Percentiles rank a stretch among this genome's conserved stretches.
Evolutionary conservation across 768 basidiomycete species (phyloP).

Genomic region (Leucosporidium yakuticum): DNA sequence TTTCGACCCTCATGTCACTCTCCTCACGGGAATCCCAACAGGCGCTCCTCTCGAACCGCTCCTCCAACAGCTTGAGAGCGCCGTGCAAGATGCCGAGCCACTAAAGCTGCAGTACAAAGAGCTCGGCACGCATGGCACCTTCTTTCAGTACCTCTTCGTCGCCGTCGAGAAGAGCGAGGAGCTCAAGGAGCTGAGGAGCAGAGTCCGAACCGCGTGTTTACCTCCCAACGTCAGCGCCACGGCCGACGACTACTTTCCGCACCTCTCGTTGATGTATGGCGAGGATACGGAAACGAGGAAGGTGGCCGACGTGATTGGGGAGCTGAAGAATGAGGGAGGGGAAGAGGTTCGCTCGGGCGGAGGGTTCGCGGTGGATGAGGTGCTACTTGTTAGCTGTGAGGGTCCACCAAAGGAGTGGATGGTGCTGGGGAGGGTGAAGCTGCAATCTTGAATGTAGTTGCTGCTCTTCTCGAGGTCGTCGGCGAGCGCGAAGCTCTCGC

Average conservation of each 20-base stretch:
- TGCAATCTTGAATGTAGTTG: not conserved
- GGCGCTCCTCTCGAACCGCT: not conserved
- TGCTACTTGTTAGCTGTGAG: slow-evolving; percentile 12
- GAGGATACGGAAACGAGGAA: not conserved
- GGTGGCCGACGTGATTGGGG: not conserved
- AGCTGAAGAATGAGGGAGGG: slow-evolving; percentile 4
- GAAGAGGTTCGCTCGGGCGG: not conserved
- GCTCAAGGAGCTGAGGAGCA: not conserved
- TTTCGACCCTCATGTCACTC: slow-evolving; percentile 22
- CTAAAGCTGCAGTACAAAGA: not conserved
- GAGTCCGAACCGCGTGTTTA: not conserved
- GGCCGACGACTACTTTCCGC: slow-evolving; percentile 24
- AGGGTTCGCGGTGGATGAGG: slow-evolving; percentile 4
- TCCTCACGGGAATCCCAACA: slow-evolving; percentile 13
- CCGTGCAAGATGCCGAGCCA: not conserved
- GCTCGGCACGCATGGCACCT: not conserved
- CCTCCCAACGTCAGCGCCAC: not conserved
- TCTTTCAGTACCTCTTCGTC: slow-evolving; percentile 25
- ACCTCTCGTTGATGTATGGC: slow-evolving; percentile 16
- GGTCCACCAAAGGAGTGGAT: slow-evolving; percentile 18
- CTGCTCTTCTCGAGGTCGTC: no score
- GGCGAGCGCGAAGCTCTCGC: no score
- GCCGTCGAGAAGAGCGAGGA: not conserved
- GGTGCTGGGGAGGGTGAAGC: slow-evolving; percentile 6
- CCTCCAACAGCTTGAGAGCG: not conserved